Evolutionary conservation across 108 stramenopile species (phyloP), one percentile per base, ranked within the genome.

Genomic region (Pseudonitzschia multiseries): DNA sequence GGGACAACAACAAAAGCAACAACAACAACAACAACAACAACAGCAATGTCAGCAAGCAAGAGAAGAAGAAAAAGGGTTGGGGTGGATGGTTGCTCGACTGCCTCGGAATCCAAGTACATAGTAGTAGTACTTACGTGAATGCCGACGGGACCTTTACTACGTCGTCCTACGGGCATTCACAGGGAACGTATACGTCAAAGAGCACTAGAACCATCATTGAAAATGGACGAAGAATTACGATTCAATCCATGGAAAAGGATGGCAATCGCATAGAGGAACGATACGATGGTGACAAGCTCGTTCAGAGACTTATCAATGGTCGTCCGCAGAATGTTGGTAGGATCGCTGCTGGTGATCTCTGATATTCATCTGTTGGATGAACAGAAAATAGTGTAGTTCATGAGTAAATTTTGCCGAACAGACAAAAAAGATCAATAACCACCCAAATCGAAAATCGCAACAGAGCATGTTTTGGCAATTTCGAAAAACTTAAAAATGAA

Each of bases 251-350:
- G 84, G 83, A 82, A 68, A 81, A 82, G 52, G 68, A 91, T 82
- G 87, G 90, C 0, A 85, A 87, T 63, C 56, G 29, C 36, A 85
- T 91, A 31, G 80, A 87, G 76, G 90, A 89, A 70, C 85, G 70
- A 52, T 77, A 75, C 27, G 65, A 87, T 22, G 77, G 70, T 0
- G 73, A 78, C 42, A 41, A 76, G 60, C 65, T 87, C 33, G 74
- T 85, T 8, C 83, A 86, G 61, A 69, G 89, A 61, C 74, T 61
- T 53, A 74, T 91, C 6, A 91, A 91, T 81, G 89, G 89, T 4
- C 57, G 29, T 31, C 57, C 57, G 4, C 28, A 59, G 26, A 59
- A 59, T 13, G 26, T 59, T 24, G 57, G 57, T 24, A 4, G 57
- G 4, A 59, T 21, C 15, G 26, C 0, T 13, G 28, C 26, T 6